Evolutionary conservation across 2,329 filamentous ascomycete genomes (phyloP), one percentile per base, ranked within the genome.

Genomic region (Hypoxylon sp.): DNA sequence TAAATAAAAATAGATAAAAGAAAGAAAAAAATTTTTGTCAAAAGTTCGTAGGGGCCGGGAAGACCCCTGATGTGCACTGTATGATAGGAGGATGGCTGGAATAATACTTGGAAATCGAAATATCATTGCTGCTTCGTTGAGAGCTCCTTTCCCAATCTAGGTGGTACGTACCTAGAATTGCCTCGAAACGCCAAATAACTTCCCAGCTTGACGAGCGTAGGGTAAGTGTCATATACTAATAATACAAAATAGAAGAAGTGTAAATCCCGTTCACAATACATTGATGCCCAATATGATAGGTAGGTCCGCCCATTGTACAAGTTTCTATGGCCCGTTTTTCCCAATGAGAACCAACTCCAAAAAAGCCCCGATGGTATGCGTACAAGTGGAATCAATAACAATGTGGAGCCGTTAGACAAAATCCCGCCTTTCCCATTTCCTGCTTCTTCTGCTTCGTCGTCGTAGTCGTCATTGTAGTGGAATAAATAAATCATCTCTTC

Each of bases 401-500:
- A 63, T 57, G 46, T 49, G 45, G 25, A 61, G 58, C 43, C 65
- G 38, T 34, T 36, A 50, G 21, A 58, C 59, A 49, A 43, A 65
- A 65, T 60, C 43, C 38, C 38, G 45, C 48, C 41, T 32, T 58
- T 28, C 49, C 61, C 49, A 52, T 32, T 36, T 36, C 5, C 34
- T n/a, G 13, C 34, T 36, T 14, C 34, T 43, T 43, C 38, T 43
- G 9, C n/a, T 17, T 36, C 51, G 36, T 63, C 59, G 45, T 66
- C 51, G 41, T 64, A 53, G 43, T 65, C 51, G 55, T 70, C 45
- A 48, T 69, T 51, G 57, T 68, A 41, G 48, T 70, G 13, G 43
- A 19, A n/a, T 34, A 49, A 49, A 61, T 43, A 61, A 19, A 45
- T 75, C 64, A 75, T 72, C 74, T 71, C 60, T 69, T 75, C 70